Evolutionary conservation across 352 stramenopile genomes (phyloP).

Genomic region (Globisporangium uncinulatum): DNA sequence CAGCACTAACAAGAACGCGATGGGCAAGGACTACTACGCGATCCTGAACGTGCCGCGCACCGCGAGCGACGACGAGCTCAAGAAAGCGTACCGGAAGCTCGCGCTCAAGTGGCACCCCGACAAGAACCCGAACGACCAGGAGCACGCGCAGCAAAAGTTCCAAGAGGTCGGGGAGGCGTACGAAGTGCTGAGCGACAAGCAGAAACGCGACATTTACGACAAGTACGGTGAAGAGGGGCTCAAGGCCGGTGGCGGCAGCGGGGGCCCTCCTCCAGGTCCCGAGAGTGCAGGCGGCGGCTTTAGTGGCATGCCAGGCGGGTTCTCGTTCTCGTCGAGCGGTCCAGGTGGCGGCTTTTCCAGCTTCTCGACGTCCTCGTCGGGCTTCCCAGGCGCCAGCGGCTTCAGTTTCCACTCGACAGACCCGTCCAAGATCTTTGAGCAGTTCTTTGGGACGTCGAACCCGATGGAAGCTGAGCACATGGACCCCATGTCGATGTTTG

Average conservation of each 20-base stretch:
- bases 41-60: slow-evolving; percentile 61
- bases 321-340: slow-evolving; percentile 9
- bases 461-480: slow-evolving; percentile 62
- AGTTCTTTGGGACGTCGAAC: slow-evolving; percentile 88
- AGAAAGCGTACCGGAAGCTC: slow-evolving; percentile 87
- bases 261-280: slow-evolving; percentile 17
- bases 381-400: slow-evolving; percentile 48
- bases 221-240: slow-evolving; percentile 91
- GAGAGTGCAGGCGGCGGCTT: slow-evolving; percentile 13
- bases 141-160: slow-evolving; percentile 87
- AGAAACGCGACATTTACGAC: slow-evolving; percentile 92
- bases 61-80: slow-evolving; percentile 72
- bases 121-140: slow-evolving; percentile 88
- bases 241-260: slow-evolving; percentile 28
- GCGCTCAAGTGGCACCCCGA: slow-evolving; percentile 91
- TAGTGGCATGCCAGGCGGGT: slow-evolving; percentile 13
- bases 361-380: slow-evolving; percentile 14
- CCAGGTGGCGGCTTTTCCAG: slow-evolving; percentile 34
- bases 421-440: slow-evolving; percentile 86
- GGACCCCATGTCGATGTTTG: slow-evolving; percentile 71
- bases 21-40: slow-evolving; percentile 87
- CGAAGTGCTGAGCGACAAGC: slow-evolving; percentile 91
- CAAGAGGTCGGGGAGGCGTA: slow-evolving; percentile 92
- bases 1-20: slow-evolving; percentile 14
- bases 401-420: slow-evolving; percentile 81